Percentiles rank a stretch among this genome's conserved stretches.
These are phyloP conservation scores for Yarrowia alimentaria DNA, from an alignment of 805 yeast genomes.

Conservation along the genomic window DNA sequence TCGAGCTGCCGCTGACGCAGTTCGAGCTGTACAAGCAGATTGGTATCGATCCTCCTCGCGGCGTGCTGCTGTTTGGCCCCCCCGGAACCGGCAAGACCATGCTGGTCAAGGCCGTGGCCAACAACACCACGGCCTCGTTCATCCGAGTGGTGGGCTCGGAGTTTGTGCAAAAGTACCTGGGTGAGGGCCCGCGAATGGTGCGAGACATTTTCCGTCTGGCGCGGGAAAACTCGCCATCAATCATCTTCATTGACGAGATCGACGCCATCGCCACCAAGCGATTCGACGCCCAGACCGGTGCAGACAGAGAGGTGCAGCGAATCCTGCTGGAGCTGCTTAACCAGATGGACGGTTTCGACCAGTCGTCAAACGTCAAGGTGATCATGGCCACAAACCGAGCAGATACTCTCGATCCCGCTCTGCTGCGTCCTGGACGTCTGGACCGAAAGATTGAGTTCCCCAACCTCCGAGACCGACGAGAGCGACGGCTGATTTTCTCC, in stretches of 20 bases:
- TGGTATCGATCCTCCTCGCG: slow-evolving; percentile 99
- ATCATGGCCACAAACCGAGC: slow-evolving; percentile 99
- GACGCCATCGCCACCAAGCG: slow-evolving; percentile 99
- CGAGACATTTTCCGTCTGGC: slow-evolving; percentile 97
- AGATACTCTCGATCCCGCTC: slow-evolving; percentile 98
- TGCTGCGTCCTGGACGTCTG: slow-evolving; percentile 96
- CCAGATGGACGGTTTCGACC: slow-evolving; percentile 99
- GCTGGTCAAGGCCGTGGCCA: slow-evolving; percentile 98
- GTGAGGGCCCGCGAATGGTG: slow-evolving; percentile 99
- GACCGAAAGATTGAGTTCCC: slow-evolving; percentile 99
- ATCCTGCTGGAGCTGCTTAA: slow-evolving; percentile 90
- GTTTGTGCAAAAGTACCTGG: slow-evolving; percentile 95
- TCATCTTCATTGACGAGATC: slow-evolving; percentile 96
- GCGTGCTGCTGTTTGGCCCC: slow-evolving; percentile 96
- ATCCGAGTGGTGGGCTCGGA: slow-evolving; percentile 98
- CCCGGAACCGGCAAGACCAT: slow-evolving; percentile 99
- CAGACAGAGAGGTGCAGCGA: slow-evolving; percentile 99
- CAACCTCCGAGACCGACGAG: slow-evolving; percentile 92
- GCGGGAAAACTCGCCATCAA: slow-evolving; percentile 94
- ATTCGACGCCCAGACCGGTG: slow-evolving; percentile 99
- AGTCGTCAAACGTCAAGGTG: slow-evolving; percentile 89
- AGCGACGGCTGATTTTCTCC: slow-evolving; percentile 91
- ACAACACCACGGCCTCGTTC: slow-evolving; percentile 90
- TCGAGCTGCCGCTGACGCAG: slow-evolving; percentile 92
- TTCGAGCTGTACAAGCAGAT: slow-evolving; percentile 94